Evolutionary conservation across 2,329 filamentous ascomycete species (phyloP).

Genomic region (Meredithiella fracta): DNA sequence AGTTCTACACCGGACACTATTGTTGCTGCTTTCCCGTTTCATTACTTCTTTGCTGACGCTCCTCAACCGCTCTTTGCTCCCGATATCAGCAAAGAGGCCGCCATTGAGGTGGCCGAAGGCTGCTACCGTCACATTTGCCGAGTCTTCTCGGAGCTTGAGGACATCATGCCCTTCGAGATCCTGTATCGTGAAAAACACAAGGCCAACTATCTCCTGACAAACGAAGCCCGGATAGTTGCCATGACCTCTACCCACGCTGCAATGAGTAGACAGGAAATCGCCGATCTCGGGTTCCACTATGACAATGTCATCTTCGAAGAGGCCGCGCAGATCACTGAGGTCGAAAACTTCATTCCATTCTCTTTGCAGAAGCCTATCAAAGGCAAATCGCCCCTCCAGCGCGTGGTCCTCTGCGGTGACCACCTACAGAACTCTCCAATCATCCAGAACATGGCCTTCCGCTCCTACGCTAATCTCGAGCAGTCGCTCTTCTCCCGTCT

Average conservation of each 20-base stretch:
- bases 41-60: conserved; percentile 70
- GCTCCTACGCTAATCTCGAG: conserved; percentile 88
- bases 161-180: conserved; percentile 91
- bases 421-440: conserved; percentile 95
- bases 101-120: conserved; percentile 61
- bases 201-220: conserved; percentile 86
- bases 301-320: conserved; percentile 98
- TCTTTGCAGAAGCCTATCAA: conserved; percentile 71
- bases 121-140: conserved; percentile 80
- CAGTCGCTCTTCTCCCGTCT: conserved; percentile 88
- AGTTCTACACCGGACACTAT: conserved; percentile 45
- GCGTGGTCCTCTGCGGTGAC: conserved; percentile 85
- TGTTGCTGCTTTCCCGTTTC: conserved; percentile 67
- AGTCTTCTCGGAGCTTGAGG: conserved; percentile 81
- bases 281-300: conserved; percentile 83
- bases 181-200: conserved; percentile 77
- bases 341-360: conserved; percentile 89
- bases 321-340: conserved; percentile 92
- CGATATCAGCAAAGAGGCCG: conserved; percentile 45
- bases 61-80: conserved; percentile 70
- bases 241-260: conserved; percentile 98
- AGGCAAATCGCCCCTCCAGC: conserved; percentile 60
- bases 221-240: conserved; percentile 90
- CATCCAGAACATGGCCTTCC: conserved; percentile 84
- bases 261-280: conserved; percentile 82